Evolutionary conservation across 2,329 filamentous ascomycete species (phyloP).

Genomic region (Ambrosiella xylebori): DNA sequence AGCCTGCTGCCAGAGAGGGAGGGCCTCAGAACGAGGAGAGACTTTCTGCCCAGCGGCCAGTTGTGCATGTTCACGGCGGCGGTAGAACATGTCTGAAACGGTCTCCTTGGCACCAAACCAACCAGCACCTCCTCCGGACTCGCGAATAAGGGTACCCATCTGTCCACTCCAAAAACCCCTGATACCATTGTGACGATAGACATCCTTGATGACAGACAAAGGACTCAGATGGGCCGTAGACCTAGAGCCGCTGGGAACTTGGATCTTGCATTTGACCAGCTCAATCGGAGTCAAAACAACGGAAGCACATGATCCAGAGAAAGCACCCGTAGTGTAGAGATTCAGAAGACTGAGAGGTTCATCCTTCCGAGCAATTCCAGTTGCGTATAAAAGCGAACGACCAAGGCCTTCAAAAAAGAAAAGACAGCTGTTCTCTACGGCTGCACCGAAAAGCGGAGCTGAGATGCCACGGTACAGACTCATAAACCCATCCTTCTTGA

Average conservation of each 20-base stretch:
- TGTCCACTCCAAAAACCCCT: slow-evolving; percentile 91
- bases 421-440: slow-evolving; percentile 76
- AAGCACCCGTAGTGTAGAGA: slow-evolving; percentile 65
- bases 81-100: slow-evolving; percentile 52
- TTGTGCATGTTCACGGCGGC: slow-evolving; percentile 30
- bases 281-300: slow-evolving; percentile 88
- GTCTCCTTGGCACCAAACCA: slow-evolving; percentile 93
- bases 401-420: slow-evolving; percentile 81
- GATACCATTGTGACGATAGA: slow-evolving; percentile 70
- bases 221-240: slow-evolving; percentile 36
- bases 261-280: slow-evolving; percentile 96
- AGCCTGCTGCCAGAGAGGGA: slow-evolving; percentile 77
- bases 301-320: slow-evolving; percentile 76
- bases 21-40: slow-evolving; percentile 40
- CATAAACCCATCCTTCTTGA: slow-evolving; percentile 59
- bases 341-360: slow-evolving; percentile 55
- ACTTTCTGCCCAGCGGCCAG: slow-evolving; percentile 27
- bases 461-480: slow-evolving; percentile 86
- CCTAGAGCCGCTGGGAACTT: slow-evolving; percentile 38
- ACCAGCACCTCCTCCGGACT: slow-evolving; percentile 80
- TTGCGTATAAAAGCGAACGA: slow-evolving; percentile 43
- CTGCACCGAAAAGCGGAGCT: slow-evolving; percentile 77
- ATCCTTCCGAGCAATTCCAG: slow-evolving; percentile 31
- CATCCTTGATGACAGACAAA: slow-evolving; percentile 53
- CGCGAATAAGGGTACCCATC: slow-evolving; percentile 78